Evolutionary conservation across 768 basidiomycete genomes (phyloP).

Genomic region (Lactarius quietus): DNA sequence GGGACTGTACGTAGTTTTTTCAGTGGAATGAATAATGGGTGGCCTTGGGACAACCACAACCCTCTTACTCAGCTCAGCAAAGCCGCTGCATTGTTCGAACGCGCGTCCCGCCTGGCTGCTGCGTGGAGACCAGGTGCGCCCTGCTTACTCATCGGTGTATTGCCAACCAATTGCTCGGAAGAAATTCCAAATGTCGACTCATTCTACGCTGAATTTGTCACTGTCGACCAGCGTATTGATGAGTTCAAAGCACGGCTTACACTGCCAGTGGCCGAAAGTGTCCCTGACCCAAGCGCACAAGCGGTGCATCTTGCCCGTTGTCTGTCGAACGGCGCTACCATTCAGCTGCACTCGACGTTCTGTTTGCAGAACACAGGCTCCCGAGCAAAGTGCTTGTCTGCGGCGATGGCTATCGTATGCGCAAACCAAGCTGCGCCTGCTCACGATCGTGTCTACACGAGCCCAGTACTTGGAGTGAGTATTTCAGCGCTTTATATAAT

Average conservation of each 20-base stretch:
- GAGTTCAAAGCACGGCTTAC: conserved; percentile 30
- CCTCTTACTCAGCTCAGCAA: conserved; percentile 47
- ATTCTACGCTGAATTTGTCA: conserved; percentile 29
- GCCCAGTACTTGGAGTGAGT: conserved; percentile 19
- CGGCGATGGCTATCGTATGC: conserved; percentile 20
- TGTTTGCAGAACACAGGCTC: conserved; percentile 24
- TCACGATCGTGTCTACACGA: conserved; percentile 8
- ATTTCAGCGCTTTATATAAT: background rate
- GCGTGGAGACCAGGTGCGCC: conserved; percentile 34
- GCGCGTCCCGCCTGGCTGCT: conserved; percentile 50
- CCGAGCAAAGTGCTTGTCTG: conserved; percentile 23
- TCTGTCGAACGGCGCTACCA: conserved; percentile 30
- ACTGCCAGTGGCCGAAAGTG: conserved; percentile 24
- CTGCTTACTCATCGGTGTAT: background rate
- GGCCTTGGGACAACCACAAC: conserved; percentile 36
- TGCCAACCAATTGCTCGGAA: background rate
- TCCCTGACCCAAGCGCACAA: conserved; percentile 25
- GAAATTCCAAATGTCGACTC: conserved; percentile 21
- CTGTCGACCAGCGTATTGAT: conserved; percentile 33
- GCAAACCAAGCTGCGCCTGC: conserved; percentile 9
- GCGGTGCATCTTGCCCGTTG: conserved; percentile 30
- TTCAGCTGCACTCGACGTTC: conserved; percentile 33
- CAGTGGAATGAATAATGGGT: conserved; percentile 34
- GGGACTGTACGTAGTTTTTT: conserved; percentile 51
- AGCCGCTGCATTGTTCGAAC: conserved; percentile 56